Conservation (phyloP, 768 basidiomycete genomes). For the Pleurotus sapidus region DNA sequence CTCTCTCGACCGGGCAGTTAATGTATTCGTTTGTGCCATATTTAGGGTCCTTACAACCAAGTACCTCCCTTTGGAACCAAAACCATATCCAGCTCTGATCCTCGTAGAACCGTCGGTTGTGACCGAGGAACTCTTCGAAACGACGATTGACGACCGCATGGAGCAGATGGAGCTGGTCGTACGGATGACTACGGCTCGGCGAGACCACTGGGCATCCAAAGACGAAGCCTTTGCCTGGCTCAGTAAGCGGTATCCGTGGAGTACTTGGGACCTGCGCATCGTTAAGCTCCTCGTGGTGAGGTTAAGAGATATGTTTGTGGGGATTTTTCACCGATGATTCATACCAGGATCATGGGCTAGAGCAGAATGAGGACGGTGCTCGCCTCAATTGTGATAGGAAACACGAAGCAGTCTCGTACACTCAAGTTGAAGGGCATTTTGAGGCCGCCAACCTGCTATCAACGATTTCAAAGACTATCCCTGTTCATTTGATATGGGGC, state of each 20-base stretch:
- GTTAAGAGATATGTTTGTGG: not conserved
- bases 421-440: slow-evolving; percentile 1
- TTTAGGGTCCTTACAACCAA: slow-evolving; percentile 36
- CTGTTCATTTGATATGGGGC: slow-evolving; percentile 2
- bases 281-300: slow-evolving; percentile 36
- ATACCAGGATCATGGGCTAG: not conserved
- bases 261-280: slow-evolving; percentile 39
- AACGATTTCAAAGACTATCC: not conserved
- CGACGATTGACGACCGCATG: slow-evolving; percentile 33
- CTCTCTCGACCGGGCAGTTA: not conserved
- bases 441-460: not conserved
- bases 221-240: slow-evolving; percentile 42
- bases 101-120: slow-evolving; percentile 45
- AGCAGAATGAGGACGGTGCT: not conserved
- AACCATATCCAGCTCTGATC: slow-evolving; percentile 34
- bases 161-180: slow-evolving; percentile 32
- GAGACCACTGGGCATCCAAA: slow-evolving; percentile 36
- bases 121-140: slow-evolving; percentile 32
- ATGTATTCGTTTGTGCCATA: not conserved
- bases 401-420: slow-evolving; percentile 4
- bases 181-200: slow-evolving; percentile 28
- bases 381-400: not conserved
- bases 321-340: too few relatives aligned
- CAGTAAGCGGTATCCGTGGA: slow-evolving; percentile 42
- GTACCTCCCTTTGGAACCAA: slow-evolving; percentile 19